Evolutionary conservation across 2,329 filamentous ascomycete species (phyloP).

Genomic region (Fusarium sororula): DNA sequence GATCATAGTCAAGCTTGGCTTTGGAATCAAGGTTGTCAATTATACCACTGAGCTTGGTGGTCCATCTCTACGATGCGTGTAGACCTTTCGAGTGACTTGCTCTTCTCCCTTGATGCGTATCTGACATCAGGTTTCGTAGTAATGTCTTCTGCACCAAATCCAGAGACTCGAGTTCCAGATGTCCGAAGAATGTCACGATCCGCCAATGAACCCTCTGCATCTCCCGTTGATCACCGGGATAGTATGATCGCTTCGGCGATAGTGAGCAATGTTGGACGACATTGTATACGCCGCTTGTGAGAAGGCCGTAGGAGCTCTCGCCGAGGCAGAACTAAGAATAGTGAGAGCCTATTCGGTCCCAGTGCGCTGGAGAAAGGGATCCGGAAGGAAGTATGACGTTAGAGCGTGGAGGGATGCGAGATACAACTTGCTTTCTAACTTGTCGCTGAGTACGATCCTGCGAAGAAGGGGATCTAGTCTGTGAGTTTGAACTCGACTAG

Average conservation of each 20-base stretch:
- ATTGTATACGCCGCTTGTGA: background rate
- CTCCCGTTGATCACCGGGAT: constrained; percentile 48
- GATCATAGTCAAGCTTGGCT: constrained; percentile 16
- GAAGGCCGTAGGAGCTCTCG: constrained; percentile 47
- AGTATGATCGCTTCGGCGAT: constrained; percentile 52
- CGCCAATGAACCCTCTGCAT: constrained; percentile 62
- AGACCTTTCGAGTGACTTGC: background rate
- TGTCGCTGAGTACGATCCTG: constrained; percentile 59
- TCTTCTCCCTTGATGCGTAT: constrained; percentile 19
- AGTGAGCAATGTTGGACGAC: background rate
- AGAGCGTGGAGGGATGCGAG: constrained; percentile 63
- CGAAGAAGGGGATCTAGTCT: constrained; percentile 60
- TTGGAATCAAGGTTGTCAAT: constrained; percentile 10
- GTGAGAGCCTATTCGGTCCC: constrained; percentile 64
- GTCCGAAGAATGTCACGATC: constrained; percentile 24
- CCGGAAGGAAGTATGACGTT: constrained; percentile 61
- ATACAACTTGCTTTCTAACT: constrained; percentile 60
- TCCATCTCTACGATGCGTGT: background rate
- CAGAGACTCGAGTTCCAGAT: constrained; percentile 13
- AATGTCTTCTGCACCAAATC: constrained; percentile 35
- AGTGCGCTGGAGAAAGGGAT: constrained; percentile 57
- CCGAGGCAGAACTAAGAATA: constrained; percentile 58
- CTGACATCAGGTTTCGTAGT: background rate
- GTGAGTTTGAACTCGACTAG: constrained; percentile 52
- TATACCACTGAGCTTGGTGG: background rate